A percentile compares a stretch with the other conserved stretches of the same genome.
phyloP scores from a whole-genome alignment of 768 basidiomycete species.

The Mycena vulgaris region DNA sequence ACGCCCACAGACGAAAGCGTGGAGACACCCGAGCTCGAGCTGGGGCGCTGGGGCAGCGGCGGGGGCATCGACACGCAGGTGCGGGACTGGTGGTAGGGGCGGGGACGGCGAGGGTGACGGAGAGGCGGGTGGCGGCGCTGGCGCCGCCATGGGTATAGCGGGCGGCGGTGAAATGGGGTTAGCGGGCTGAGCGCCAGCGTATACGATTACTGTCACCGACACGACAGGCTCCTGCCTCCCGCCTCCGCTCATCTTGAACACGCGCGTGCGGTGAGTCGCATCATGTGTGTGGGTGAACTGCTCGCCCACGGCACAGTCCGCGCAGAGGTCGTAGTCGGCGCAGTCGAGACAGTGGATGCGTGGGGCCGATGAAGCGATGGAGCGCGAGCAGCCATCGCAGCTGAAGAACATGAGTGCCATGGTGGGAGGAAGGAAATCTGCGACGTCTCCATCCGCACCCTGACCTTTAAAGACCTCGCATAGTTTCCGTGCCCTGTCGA shows the following conservation, averaged over 20 bases:
- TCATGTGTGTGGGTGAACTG: constrained; percentile 1
- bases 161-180: too few species aligned
- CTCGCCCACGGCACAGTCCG: constrained; percentile 25
- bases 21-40: neutral
- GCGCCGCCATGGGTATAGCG: too few species aligned
- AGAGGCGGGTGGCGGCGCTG: neutral
- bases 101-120: neutral
- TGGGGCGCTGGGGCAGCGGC: neutral
- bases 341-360: constrained; percentile 31
- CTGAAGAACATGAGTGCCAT: constrained; percentile 6
- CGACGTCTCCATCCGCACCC: too few species aligned
- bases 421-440: constrained; percentile 2
- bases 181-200: neutral
- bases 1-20: neutral
- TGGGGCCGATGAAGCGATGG: constrained; percentile 3
- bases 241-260: constrained; percentile 10
- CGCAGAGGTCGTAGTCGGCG: constrained; percentile 24
- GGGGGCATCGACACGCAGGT: neutral
- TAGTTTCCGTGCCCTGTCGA: too few species aligned
- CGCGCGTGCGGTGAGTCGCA: neutral
- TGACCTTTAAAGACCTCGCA: too few species aligned
- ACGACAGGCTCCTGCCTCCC: neutral
- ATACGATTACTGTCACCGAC: neutral
- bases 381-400: constrained; percentile 26
- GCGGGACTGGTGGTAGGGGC: neutral